A percentile compares a stretch with the other conserved stretches of the same genome.
Conservation (phyloP, 2,329 filamentous ascomycete genomes). For the Fusarium annulatum region DNA sequence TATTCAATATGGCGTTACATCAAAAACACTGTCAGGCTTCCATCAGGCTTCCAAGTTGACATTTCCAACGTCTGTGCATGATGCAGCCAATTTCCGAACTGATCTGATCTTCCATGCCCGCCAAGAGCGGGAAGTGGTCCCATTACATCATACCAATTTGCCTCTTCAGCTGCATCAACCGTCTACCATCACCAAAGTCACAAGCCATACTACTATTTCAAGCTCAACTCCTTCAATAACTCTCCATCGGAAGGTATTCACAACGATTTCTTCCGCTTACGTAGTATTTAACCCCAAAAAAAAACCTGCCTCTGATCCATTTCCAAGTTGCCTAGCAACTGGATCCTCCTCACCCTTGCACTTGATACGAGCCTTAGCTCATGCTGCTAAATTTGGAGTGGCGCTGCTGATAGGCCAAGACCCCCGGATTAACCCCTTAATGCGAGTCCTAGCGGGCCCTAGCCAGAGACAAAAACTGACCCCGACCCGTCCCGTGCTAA, state of each 20-base stretch:
- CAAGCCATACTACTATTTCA: not conserved
- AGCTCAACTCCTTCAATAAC: not conserved
- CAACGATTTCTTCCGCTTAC: not conserved
- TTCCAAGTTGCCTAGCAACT: slow-evolving; percentile 33
- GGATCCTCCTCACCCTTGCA: slow-evolving; percentile 11
- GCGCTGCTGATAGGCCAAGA: slow-evolving; percentile 6
- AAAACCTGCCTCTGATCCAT: slow-evolving; percentile 1
- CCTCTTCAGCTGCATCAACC: not conserved
- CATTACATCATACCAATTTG: not conserved
- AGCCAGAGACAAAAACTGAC: slow-evolving; percentile 22
- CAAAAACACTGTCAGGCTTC: not conserved
- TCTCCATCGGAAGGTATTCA: not conserved
- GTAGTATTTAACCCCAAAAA: not conserved
- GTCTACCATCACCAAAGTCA: not conserved
- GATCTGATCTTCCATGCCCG: not conserved
- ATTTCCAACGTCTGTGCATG: slow-evolving; percentile 13
- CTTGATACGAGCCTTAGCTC: slow-evolving; percentile 29
- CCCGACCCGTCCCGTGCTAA: not conserved
- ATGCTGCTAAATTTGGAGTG: slow-evolving; percentile 27
- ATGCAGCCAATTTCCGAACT: slow-evolving; percentile 6
- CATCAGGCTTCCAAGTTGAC: not conserved
- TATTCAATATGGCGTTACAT: not conserved
- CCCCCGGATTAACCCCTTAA: slow-evolving; percentile 37
- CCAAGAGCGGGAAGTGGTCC: slow-evolving; percentile 3
- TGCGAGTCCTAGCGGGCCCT: slow-evolving; percentile 14